Evolutionary conservation across 768 basidiomycete genomes (phyloP).

Genomic region (Lentinus brumalis): DNA sequence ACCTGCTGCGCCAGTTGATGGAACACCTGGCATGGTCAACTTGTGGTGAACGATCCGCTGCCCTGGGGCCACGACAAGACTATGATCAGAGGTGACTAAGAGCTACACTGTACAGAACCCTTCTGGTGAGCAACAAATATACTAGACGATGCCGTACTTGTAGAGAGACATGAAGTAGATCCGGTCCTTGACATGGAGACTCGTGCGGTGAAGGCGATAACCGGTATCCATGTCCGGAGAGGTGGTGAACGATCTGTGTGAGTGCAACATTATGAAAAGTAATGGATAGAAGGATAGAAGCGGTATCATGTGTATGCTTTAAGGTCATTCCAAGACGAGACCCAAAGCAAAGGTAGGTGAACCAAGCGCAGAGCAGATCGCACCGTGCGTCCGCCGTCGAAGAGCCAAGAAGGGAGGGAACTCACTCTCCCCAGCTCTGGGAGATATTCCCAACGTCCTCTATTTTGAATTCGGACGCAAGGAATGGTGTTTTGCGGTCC

Average conservation of each 20-base stretch:
- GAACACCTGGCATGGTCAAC: no score
- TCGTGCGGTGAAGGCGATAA: not conserved
- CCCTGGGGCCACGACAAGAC: not conserved
- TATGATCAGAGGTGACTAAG: not conserved
- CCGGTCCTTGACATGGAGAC: not conserved
- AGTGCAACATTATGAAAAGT: not conserved
- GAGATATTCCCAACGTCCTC: slow-evolving; percentile 35
- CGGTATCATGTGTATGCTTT: slow-evolving; percentile 12
- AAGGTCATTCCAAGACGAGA: slow-evolving; percentile 2
- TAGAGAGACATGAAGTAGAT: not conserved
- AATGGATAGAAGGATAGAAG: not conserved
- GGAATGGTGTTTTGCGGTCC: slow-evolving; percentile 4
- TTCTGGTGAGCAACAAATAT: not conserved
- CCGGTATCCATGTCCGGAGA: not conserved
- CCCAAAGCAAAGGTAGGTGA: not conserved
- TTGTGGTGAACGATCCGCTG: no score
- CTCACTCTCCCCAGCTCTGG: slow-evolving; percentile 35
- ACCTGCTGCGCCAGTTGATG: not conserved
- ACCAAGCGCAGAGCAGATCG: not conserved
- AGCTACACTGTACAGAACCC: slow-evolving; percentile 10
- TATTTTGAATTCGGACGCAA: slow-evolving; percentile 26
- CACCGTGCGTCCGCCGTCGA: not conserved
- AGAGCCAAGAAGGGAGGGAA: not conserved
- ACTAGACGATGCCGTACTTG: slow-evolving; percentile 3
- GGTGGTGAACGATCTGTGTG: not conserved